phyloP scores from a whole-genome alignment of 169 alveolate genomes.

The Amoebophrya sp. region DNA sequence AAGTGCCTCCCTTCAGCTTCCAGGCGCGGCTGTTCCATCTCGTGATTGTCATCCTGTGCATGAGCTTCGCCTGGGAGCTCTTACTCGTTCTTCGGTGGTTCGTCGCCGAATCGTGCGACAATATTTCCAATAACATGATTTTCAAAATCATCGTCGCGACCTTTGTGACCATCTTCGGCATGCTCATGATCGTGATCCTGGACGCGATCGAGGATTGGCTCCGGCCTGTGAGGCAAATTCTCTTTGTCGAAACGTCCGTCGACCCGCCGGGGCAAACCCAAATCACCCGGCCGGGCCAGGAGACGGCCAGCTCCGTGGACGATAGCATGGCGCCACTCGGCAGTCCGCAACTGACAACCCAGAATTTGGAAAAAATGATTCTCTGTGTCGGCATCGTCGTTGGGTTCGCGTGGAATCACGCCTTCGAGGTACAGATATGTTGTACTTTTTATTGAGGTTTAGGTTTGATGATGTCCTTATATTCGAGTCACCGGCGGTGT shows the following conservation, averaged over 20 bases:
- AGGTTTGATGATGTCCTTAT: too few relatives aligned
- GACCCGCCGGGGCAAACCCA: too few relatives aligned
- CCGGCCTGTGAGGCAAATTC: not conserved
- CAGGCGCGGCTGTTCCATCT: not conserved
- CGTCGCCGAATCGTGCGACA: not conserved
- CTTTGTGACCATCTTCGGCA: not conserved
- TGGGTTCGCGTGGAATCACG: slow-evolving; percentile 9
- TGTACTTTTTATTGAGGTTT: too few relatives aligned
- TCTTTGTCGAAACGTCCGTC: not conserved
- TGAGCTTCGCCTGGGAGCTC: not conserved
- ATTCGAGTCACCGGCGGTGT: too few relatives aligned
- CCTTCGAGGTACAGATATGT: not conserved
- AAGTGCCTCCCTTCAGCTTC: not conserved
- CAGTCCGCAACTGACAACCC: not conserved
- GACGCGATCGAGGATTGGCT: not conserved
- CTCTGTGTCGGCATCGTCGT: not conserved
- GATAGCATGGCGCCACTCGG: too few relatives aligned
- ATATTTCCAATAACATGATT: not conserved
- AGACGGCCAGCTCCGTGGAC: too few relatives aligned
- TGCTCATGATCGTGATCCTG: not conserved
- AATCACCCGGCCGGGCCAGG: too few relatives aligned
- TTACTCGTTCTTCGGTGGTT: not conserved
- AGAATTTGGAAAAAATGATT: not conserved
- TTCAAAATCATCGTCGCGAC: not conserved
- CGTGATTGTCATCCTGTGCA: not conserved